These are phyloP conservation scores for Priceomyces carsonii DNA, from an alignment of 805 yeast genomes.

Conservation along the genomic window DNA sequence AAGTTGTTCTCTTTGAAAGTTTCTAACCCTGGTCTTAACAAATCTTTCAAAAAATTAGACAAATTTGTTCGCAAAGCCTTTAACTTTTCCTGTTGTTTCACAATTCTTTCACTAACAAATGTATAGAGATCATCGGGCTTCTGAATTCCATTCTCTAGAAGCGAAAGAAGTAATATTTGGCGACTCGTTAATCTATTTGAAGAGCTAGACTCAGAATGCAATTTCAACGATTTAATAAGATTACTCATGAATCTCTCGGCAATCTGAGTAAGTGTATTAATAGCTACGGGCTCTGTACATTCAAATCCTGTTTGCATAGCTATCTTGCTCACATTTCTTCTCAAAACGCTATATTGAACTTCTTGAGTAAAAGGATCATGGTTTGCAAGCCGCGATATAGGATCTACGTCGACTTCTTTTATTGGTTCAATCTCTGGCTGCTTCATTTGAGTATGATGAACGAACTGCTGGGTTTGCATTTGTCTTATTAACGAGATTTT, in stretches of 20 bases:
- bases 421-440: slow-evolving; percentile 66
- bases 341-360: slow-evolving; percentile 64
- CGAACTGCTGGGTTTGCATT: slow-evolving; percentile 80
- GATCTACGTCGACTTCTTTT: slow-evolving; percentile 75
- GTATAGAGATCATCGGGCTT: slow-evolving; percentile 75
- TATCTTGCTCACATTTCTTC: slow-evolving; percentile 70
- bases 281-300: slow-evolving; percentile 72
- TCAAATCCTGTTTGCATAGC: slow-evolving; percentile 95
- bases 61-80: slow-evolving; percentile 67
- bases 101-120: slow-evolving; percentile 70
- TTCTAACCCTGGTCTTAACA: slow-evolving; percentile 77
- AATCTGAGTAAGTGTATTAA: slow-evolving; percentile 75
- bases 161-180: slow-evolving; percentile 58
- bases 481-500: slow-evolving; percentile 85
- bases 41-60: slow-evolving; percentile 70
- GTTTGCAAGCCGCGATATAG: slow-evolving; percentile 70
- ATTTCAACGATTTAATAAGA: slow-evolving; percentile 66
- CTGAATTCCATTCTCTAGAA: slow-evolving; percentile 84
- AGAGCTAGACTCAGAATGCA: slow-evolving; percentile 67
- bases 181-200: slow-evolving; percentile 37
- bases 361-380: slow-evolving; percentile 63
- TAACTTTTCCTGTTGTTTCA: slow-evolving; percentile 68
- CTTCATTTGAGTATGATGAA: slow-evolving; percentile 71
- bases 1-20: slow-evolving; percentile 78
- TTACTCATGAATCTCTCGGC: slow-evolving; percentile 81